Evolutionary conservation across 306 rosid species (phyloP), one percentile per base, ranked within the genome.

Genomic region (Lupinus albus): DNA sequence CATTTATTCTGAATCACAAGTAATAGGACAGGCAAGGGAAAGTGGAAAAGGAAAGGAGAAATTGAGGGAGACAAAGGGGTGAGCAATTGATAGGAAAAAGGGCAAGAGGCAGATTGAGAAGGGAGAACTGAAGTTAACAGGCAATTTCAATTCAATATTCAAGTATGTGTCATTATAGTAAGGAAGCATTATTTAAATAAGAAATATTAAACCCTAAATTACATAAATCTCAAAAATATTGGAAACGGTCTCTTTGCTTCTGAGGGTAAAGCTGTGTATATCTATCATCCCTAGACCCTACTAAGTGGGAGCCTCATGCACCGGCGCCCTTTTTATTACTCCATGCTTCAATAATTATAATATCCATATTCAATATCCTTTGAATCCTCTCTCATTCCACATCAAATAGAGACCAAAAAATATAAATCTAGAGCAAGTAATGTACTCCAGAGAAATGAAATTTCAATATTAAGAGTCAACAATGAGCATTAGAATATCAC

Each of bases 11-110:
- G 15, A 20, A 59, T 25, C 65, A 17, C 47, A 10, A 33, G 21
- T 14, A 21, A 71, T 8, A 33, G 50, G 13, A 47, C 68, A 58
- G 28, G 51, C 49, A 70, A 33, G 66, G 57, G 38, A 56, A 69
- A 56, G 35, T 9, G 2, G 5, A 48, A 44, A 39, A 44, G 11
- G 0, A 21, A 46, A 70, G 67, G 49, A 20, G 59, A 12, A 35
- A 47, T 5, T 42, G 14, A 58, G 12, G 20, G 45, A 12, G 41
- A 38, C 52, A 61, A 11, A 60, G 36, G 28, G 59, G 6, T 4
- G 46, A 30, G 9, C 4, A 15, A 14, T 14, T 11, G 18, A 47
- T 18, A 18, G 18, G 2, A 36, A 69, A 69, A 6, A 15, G 46
- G 33, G 12, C 1, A 55, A 10, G 33, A 55, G 55, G 65, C 4